Conservation (phyloP, 768 basidiomycete species). For the Trametes cinnabarina region DNA sequence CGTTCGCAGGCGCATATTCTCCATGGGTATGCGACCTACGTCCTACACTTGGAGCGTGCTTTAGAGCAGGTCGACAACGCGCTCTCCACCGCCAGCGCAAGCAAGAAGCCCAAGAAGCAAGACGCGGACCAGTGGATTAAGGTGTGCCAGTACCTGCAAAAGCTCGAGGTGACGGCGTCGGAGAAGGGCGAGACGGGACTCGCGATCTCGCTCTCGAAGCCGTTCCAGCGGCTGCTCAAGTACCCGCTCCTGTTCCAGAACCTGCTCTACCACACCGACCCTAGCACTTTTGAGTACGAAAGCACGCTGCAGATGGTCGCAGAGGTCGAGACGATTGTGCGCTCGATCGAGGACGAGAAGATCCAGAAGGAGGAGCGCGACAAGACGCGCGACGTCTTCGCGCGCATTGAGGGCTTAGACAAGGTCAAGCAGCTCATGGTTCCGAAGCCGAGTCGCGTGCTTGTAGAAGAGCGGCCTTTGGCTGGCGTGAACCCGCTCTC, state of each 20-base stretch:
- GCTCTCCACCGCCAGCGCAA: conserved; percentile 55
- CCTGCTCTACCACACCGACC: conserved; percentile 93
- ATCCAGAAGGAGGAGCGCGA: conserved; percentile 94
- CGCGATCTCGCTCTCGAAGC: conserved; percentile 93
- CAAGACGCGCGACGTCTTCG: conserved; percentile 91
- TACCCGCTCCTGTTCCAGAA: conserved; percentile 98
- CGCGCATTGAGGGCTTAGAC: conserved; percentile 94
- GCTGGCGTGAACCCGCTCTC: conserved; percentile 29
- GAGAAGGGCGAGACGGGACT: conserved; percentile 93
- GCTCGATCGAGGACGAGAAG: conserved; percentile 98
- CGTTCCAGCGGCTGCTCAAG: conserved; percentile 94
- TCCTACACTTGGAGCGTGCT: conserved; percentile 90
- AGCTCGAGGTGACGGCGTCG: conserved; percentile 74
- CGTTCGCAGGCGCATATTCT: conserved; percentile 80
- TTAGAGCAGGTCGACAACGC: conserved; percentile 84
- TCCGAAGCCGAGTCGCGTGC: conserved; percentile 84
- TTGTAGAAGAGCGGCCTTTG: conserved; percentile 76
- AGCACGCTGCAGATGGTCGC: conserved; percentile 95
- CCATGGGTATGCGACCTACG: conserved; percentile 90
- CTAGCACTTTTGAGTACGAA: conserved; percentile 96
- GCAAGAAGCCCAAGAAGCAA: conserved; percentile 81
- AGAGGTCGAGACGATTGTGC: conserved; percentile 93
- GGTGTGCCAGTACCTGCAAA: conserved; percentile 69
- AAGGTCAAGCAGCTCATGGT: conserved; percentile 89
- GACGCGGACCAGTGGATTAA: conserved; percentile 77